Conservation (phyloP, 1,139 yeast genomes). For the Kodamaea ohmeri region DNA sequence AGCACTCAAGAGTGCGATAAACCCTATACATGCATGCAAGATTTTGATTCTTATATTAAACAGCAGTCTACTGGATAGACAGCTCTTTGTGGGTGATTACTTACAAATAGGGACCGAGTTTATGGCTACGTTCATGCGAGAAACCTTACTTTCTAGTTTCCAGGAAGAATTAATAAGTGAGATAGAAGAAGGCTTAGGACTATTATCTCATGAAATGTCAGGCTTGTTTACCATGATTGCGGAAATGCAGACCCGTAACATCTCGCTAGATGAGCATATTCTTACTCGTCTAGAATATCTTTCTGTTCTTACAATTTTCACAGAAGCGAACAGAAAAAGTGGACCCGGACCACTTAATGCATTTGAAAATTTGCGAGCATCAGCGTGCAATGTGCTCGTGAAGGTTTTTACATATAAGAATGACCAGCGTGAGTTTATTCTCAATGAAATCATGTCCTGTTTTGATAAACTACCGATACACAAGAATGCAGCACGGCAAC, state of each 20-base stretch:
- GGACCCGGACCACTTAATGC: conserved; percentile 11
- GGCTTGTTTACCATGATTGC: conserved; percentile 8
- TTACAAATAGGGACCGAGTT: conserved; percentile 41
- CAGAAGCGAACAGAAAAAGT: conserved; percentile 18
- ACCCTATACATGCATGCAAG: conserved; percentile 35
- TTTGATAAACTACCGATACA: conserved; percentile 47
- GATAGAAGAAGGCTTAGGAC: background rate
- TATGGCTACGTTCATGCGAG: conserved; percentile 35
- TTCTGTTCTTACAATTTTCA: conserved; percentile 37
- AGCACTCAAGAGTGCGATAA: conserved; percentile 14
- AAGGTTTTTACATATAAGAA: conserved; percentile 44
- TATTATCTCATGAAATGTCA: conserved; percentile 2
- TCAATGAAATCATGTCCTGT: conserved; percentile 57
- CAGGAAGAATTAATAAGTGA: background rate
- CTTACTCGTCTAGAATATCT: conserved; percentile 54
- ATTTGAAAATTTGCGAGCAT: conserved; percentile 32
- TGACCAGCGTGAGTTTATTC: conserved; percentile 56
- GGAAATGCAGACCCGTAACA: conserved; percentile 12
- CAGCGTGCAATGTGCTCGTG: conserved; percentile 38
- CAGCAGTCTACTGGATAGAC: conserved; percentile 38
- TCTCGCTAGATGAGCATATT: conserved; percentile 41
- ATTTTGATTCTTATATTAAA: conserved; percentile 42
- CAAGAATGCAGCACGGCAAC: conserved; percentile 42
- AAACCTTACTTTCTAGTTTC: conserved; percentile 23
- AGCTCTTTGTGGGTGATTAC: conserved; percentile 44